phyloP scores from a whole-genome alignment of 169 alveolate genomes.

The Plasmodium coatneyi region DNA sequence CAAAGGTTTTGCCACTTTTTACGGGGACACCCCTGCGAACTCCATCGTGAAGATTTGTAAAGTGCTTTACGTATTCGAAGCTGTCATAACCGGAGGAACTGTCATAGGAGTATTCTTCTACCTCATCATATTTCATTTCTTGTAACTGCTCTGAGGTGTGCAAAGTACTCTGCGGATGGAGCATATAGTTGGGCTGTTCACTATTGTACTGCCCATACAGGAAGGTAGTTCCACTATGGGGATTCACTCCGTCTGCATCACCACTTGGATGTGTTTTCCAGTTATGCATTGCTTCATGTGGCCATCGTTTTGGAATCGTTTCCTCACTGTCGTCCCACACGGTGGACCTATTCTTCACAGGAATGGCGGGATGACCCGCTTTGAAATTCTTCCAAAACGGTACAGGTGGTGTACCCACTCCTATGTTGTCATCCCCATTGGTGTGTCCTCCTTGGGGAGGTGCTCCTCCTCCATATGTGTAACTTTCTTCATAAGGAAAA shows the following conservation, averaged over 20 bases:
- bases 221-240: not conserved
- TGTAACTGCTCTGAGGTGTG: not conserved
- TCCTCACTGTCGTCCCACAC: not conserved
- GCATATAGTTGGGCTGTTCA: not conserved
- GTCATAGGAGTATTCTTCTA: conserved; percentile 39
- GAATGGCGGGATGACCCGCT: not conserved
- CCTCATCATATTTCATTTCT: not conserved
- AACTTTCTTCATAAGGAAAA: not conserved
- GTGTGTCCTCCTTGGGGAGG: not conserved
- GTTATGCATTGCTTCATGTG: not conserved
- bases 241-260: not conserved
- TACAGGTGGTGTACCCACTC: not conserved
- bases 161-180: not conserved
- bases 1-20: not conserved
- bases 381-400: not conserved
- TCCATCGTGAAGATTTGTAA: conserved; percentile 54
- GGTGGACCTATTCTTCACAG: not conserved
- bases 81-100: conserved; percentile 76
- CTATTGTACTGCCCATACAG: not conserved
- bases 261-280: not conserved
- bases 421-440: too few relatives aligned
- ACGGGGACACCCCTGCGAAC: not conserved
- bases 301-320: not conserved
- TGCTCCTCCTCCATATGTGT: not conserved
- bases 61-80: conserved; percentile 69